Base-by-base conservation (phyloP, 208 protist species). In the Leishmania tropica region DNA sequence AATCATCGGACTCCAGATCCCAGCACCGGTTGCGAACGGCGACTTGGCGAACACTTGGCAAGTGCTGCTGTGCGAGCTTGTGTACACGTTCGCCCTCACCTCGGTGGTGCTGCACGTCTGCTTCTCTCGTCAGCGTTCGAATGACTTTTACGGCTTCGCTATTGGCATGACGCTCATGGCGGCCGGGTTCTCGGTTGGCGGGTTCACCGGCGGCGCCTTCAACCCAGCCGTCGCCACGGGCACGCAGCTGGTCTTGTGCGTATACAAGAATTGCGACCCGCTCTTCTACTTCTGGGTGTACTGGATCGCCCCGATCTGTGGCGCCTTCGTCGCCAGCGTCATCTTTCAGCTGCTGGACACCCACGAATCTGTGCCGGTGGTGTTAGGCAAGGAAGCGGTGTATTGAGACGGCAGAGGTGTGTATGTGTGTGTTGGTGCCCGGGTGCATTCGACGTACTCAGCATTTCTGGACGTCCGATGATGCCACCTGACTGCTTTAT, bases 121-220 rank as follows among this genome's bases (percentile, higher is more conserved):
- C 81, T 96, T 92, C 83, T 97, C 94, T 8, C 87, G 92, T 35
- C 92, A 96, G 79, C 93, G 92, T 65, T 91, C 83, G 51, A 97
- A 97, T 81, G 94, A 96, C 45, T 97, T 97, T 60, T 94, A 95
- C 62, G 93, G 91, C 7, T 92, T 98, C 76, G 87, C 89, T 4
- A 95, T 97, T 75, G 92, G 90, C 40, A 89, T 96, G 84, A 87
- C 73, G 1, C 79, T 98, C 45, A 89, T 90, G 78, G 70, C 92
- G 28, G 93, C 94, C 4, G 90, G 89, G n/a, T 92, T 97, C 75
- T 85, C 94, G 3, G 89, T 96, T 0, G 90, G 89, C 47, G 89
- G 90, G 11, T 90, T 93, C 71, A 95, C 86, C 11, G 85, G 87
- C 13, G 91, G 91, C 28, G 90, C 93, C 67, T 95, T 97, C 83